Percentiles rank a stretch among this genome's conserved stretches.
Conservation (phyloP, 2,329 filamentous ascomycete species). For the Penicillium sp. region DNA sequence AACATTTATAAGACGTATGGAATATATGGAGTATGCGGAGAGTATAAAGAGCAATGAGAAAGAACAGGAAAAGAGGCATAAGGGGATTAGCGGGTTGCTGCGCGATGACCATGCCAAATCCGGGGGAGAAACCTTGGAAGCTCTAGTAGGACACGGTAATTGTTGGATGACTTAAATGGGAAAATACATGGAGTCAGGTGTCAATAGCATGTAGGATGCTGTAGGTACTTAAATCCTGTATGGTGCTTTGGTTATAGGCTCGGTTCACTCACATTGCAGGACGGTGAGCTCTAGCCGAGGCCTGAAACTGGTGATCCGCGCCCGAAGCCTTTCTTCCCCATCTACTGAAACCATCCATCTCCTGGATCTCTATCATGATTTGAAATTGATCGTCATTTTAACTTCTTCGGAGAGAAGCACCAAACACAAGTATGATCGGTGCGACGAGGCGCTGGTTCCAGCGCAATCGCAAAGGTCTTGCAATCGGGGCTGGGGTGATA, state of each 20-base stretch:
- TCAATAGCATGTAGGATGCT: neutral
- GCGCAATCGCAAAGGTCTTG: constrained; percentile 85
- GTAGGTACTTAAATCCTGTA: neutral
- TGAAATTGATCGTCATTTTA: neutral
- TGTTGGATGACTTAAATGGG: neutral
- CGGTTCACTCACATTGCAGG: constrained; percentile 3
- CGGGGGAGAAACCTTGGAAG: constrained; percentile 11
- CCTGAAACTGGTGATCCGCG: constrained; percentile 20
- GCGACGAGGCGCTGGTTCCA: constrained; percentile 86
- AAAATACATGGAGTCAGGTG: neutral
- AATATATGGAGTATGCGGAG: neutral
- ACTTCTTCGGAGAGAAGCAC: neutral
- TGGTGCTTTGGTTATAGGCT: neutral
- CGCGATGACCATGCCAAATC: constrained; percentile 12
- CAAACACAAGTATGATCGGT: constrained; percentile 53
- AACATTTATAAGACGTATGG: neutral
- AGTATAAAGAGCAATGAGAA: neutral
- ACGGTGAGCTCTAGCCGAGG: constrained; percentile 30
- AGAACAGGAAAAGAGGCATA: neutral
- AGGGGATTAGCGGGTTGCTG: neutral
- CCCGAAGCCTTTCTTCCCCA: constrained; percentile 15
- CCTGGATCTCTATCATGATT: constrained; percentile 6
- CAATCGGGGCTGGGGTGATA: constrained; percentile 80
- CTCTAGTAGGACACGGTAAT: neutral
- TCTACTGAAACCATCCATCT: constrained; percentile 12